Evolutionary conservation across 192 early-diverging fungal species (phyloP), one percentile per base, ranked within the genome.

Genomic region (Coemansia sp.): DNA sequence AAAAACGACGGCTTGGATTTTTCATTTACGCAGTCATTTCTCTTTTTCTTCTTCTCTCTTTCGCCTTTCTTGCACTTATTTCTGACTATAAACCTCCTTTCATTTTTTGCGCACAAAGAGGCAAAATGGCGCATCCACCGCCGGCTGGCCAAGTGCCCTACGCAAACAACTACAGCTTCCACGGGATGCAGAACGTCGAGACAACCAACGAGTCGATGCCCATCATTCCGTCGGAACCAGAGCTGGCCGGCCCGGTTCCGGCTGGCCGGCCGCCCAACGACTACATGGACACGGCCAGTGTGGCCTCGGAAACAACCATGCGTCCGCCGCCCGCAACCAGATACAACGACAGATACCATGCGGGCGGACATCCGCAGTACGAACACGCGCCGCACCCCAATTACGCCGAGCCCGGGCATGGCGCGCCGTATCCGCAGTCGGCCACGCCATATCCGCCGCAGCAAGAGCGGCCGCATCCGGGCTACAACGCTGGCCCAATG

Each of bases 141-240:
- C 32, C 42, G 29, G 9, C 51, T 5, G 51, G 30, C 11, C 41
- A 14, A 7, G 32, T 27, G 40, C 43, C 55, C 2, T 59, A 60
- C 26, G 20, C 49, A 14, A 45, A 55, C 26, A 74, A 62, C 52
- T 74, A 74, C 20, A 67, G 60, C 50, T 67, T 46, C 39, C 60
- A 64, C 21, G 71, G 71, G 9, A 67, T 74, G 71, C 39, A 62
- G 8, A 54, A 74, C 38, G 41, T 74, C 22, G 50, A 55, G 41
- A 58, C 25, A 15, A 62, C 52, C 15, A 20, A 6, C 19, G 69
- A 60, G 5, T 27, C 34, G 9, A 36, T 64, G 19, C 60, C 67
- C 8, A 32, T 45, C 35, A 45, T 55, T 11, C 31, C 26, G 10
- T 53, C 48, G 2, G 53, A 52, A 28, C 5, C 55, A 5, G 49